Base-by-base conservation (phyloP, 2,329 filamentous ascomycete genomes). In the Colletotrichum sansevieriae region DNA sequence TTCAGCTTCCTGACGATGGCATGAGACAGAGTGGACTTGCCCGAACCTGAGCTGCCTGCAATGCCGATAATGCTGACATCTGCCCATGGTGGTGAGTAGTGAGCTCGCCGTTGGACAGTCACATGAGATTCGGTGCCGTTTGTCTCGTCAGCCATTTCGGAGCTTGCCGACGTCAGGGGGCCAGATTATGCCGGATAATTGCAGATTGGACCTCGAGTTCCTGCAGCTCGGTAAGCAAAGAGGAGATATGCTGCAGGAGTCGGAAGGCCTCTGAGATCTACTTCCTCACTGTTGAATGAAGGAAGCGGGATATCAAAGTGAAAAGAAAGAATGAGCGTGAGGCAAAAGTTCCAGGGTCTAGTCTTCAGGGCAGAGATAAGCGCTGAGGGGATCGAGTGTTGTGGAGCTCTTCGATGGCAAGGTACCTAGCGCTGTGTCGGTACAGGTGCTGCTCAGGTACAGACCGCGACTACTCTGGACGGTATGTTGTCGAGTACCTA, bases 61-160 rank as follows among this genome's bases (percentile, higher is more conserved):
- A 99, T 92, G 58, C 94, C 96, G 78, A 99, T 98, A 75, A 99
- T 98, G 82, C 93, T 95, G 74, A 97, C 90, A 81, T 98, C 92
- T 59, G 92, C 93, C 96, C 96, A 99, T 79, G 96, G 96, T 70
- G 96, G 96, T 71, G 91, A 92, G 81, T 98, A 99, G 74, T 94
- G 92, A 72, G 89, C 90, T 76, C 85, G 80, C 73, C 84, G 87
- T 72, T 85, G 83, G 54, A 89, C 82, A 15, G 85, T 84, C 72
- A 82, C 78, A 78, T 83, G 81, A 64, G 70, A 71, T 54, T 80
- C 76, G 39, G 76, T 75, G 47, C 66, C 66, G 49, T 64, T 61
- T 51, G 44, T 63, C 33, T 66, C 25, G 64, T 67, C 41, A 29
- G 63, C 66, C 66, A 69, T 69, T 56, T 41, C 56, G 66, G 63